These are phyloP conservation scores for Marchantia paleacea DNA, from an alignment of 225 moss, liverwort and hornwort species.

Conservation along the genomic window DNA sequence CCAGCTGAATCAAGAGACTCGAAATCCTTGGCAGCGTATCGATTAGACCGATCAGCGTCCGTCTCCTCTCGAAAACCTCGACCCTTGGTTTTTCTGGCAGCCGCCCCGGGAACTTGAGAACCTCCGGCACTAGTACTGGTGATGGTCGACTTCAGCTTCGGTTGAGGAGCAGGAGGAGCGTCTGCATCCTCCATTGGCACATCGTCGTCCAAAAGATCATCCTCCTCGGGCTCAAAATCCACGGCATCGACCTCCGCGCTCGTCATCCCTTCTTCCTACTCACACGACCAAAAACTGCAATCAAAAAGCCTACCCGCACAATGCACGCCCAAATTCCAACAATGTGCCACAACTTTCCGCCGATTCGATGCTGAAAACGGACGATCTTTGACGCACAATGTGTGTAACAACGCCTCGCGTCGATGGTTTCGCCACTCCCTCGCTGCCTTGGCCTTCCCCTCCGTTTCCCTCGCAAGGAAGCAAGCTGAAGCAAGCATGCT, in stretches of 20 bases:
- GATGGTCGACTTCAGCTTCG: slow-evolving; percentile 94
- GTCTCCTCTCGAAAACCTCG: slow-evolving; percentile 95
- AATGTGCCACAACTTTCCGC: neutral
- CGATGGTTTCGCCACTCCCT: neutral
- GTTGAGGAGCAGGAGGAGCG: slow-evolving; percentile 56
- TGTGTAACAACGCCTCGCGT: neutral
- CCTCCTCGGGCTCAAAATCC: slow-evolving; percentile 99
- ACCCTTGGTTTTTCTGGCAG: slow-evolving; percentile 79
- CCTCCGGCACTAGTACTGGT: slow-evolving; percentile 65
- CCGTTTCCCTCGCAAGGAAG: neutral
- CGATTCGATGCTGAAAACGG: neutral
- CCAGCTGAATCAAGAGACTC: slow-evolving; percentile 87
- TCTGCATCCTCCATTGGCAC: slow-evolving; percentile 87
- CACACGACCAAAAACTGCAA: neutral
- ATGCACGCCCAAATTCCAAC: neutral
- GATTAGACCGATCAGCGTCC: slow-evolving; percentile 69
- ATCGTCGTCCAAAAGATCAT: slow-evolving; percentile 93
- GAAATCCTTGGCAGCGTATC: slow-evolving; percentile 84
- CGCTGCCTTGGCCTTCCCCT: neutral
- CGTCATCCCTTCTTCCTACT: slow-evolving; percentile 49
- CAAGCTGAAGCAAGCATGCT: neutral
- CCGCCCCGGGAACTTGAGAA: slow-evolving; percentile 50
- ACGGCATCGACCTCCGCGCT: slow-evolving; percentile 93
- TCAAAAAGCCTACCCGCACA: neutral
- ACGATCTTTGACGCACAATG: neutral